Evolutionary conservation across 2,329 filamentous ascomycete genomes (phyloP), one percentile per base, ranked within the genome.

Genomic region (Atkinsonella hypoxylon): DNA sequence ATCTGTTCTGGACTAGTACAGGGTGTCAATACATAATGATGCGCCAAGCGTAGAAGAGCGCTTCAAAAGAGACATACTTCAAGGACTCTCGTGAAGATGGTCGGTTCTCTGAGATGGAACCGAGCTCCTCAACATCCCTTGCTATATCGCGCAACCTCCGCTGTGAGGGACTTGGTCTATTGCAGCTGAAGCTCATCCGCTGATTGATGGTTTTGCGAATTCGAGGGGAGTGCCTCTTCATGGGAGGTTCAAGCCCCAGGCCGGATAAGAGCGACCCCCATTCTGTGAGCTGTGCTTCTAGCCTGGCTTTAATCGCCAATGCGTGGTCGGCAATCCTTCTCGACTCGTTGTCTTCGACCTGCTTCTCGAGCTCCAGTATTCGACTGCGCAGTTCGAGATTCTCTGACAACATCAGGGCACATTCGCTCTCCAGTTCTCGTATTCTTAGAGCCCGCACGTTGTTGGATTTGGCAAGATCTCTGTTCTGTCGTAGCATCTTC

Each of bases 401-500:
- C 58, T 93, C 86, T n/a, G 84, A 81, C 22, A 90, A 73, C 56
- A 90, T 76, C 46, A 82, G 80, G 40, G 84, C 81, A 55, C 80
- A 82, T 65, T 94, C 86, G 62, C 82, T 80, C 62, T 91, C 87
- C 52, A 93, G 76, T 55, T 75, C 79, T 53, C 87, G 82, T 59
- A 93, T 90, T 57, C 84, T 83, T 32, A 88, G 74, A 32, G 85
- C 86, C 64, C 90, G 85, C 47, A 78, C 76, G 22, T 87, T 88
- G 68, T 94, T 93, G 59, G 77, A 80, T 63, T 83, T 82, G 55
- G 87, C 87, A 56, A 93, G 84, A 61, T 93, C 87, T 67, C 86
- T 79, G 64, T 94, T 94, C 64, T 93, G 88, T 50, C 87, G 79
- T 60, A 90, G 73, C 62, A 90, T 88, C 63, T 85, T 83, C 61